Base-by-base conservation (phyloP, 768 basidiomycete species). In the Hygrocybe punicea region DNA sequence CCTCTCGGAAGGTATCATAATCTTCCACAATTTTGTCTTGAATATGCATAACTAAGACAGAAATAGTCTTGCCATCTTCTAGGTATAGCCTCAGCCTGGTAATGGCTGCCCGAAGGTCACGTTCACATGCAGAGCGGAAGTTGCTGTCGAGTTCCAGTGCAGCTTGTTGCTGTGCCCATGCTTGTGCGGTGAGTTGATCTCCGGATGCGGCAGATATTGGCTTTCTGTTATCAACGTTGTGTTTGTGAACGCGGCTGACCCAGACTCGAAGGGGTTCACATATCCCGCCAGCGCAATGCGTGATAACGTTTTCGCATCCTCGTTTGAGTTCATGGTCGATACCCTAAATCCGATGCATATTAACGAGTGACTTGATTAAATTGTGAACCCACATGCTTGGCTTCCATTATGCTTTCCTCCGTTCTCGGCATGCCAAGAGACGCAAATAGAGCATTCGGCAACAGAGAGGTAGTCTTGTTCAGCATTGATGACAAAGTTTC, bases 321-420 rank as follows among this genome's bases (percentile, higher is more conserved):
- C 78, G 77, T 65, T 93, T 91, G 25, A 98, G 82, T 29, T 88
- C 89, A 48, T 86, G 80, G 71, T 98, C 96, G 62, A 97, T 88
- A 58, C 86, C 87, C 91, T 95, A 69, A 24, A 23, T 34, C 8
- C n/a, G 37, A 24, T 34, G 45, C n/a, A 29, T 8, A 37, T 16
- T 42, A 23, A 25, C 46, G 17, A 16, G 24, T 3, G 19, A 10
- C 10, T 19, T 6, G 29, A 24, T 2, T 33, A 45, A 37, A 50
- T 19, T 34, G 23, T 4, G 21, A 37, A 71, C 79, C 51, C 64
- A 93, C 93, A 53, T 84, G 81, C 74, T 86, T 86, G 6, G 89
- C 86, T 58, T 90, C 88, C 7, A 78, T 75, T 62, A 88, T 82
- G 60, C 78, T 84, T 60, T 86, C 86, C 24, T 81, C 79, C 17